Percentiles rank a stretch among this genome's conserved stretches.
phyloP scores from a whole-genome alignment of 345 rosid genomes.

The Hirschfeldia incana region DNA sequence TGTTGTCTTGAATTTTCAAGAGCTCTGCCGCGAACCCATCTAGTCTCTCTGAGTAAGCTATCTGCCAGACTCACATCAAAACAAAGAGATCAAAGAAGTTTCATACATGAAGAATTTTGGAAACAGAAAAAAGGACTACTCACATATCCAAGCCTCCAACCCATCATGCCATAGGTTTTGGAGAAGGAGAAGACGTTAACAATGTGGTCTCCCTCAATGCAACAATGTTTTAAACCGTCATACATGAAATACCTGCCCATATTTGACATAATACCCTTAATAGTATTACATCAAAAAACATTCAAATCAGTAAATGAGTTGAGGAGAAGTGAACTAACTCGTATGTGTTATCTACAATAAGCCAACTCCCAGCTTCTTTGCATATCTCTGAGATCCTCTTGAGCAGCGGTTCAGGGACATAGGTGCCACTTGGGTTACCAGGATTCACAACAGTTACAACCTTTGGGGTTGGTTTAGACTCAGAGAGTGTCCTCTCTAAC shows the following conservation, averaged over 20 bases:
- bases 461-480: slow-evolving; percentile 80
- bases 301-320: slow-evolving; percentile 10
- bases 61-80: slow-evolving; percentile 48
- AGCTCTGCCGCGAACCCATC: slow-evolving; percentile 71
- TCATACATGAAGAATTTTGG: background rate
- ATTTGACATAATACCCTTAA: background rate
- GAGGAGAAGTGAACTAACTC: slow-evolving; percentile 70
- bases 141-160: slow-evolving; percentile 99
- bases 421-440: slow-evolving; percentile 93
- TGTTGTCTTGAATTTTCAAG: slow-evolving; percentile 88
- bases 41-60: slow-evolving; percentile 83
- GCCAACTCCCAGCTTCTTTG: slow-evolving; percentile 87
- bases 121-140: slow-evolving; percentile 48
- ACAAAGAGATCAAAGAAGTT: background rate
- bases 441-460: slow-evolving; percentile 94
- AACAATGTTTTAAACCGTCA: slow-evolving; percentile 80
- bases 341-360: slow-evolving; percentile 92
- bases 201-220: slow-evolving; percentile 87
- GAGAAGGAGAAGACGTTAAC: slow-evolving; percentile 97
- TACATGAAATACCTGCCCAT: slow-evolving; percentile 88
- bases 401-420: slow-evolving; percentile 82
- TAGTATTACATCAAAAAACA: background rate
- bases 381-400: slow-evolving; percentile 90
- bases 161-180: slow-evolving; percentile 99
- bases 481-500: slow-evolving; percentile 67